Conservation (phyloP, 805 yeast genomes). For the Ogataea saltuana region DNA sequence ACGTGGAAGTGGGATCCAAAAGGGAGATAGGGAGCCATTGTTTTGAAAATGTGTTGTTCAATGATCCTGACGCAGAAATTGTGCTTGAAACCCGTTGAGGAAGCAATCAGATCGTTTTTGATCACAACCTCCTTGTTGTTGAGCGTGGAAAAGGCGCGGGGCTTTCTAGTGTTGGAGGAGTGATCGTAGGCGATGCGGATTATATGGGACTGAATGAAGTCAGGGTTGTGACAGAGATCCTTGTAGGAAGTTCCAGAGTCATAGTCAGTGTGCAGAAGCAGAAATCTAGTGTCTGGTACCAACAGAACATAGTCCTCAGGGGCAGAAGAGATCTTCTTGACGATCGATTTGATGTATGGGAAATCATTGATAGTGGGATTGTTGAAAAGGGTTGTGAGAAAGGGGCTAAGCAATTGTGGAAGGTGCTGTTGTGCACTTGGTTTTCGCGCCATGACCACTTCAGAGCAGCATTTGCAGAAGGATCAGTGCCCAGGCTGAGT, state of each 20-base stretch:
- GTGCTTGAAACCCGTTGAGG: slow-evolving; percentile 59
- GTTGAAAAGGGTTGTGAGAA: slow-evolving; percentile 65
- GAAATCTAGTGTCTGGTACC: slow-evolving; percentile 59
- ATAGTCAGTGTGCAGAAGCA: slow-evolving; percentile 42
- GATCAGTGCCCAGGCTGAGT: no score
- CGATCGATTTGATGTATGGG: slow-evolving; percentile 46
- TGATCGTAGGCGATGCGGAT: slow-evolving; percentile 39
- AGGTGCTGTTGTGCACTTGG: slow-evolving; percentile 34
- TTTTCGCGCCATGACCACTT: slow-evolving; percentile 3
- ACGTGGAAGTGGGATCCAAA: slow-evolving; percentile 57
- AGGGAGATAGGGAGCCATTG: slow-evolving; percentile 61
- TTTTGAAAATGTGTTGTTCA: slow-evolving; percentile 47
- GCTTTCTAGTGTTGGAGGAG: slow-evolving; percentile 26
- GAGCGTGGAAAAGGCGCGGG: slow-evolving; percentile 46
- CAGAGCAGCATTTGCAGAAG: background rate
- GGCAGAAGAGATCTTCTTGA: slow-evolving; percentile 41
- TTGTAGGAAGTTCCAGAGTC: slow-evolving; percentile 41
- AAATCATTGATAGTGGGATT: slow-evolving; percentile 54
- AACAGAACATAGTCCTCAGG: slow-evolving; percentile 58
- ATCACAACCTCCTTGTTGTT: slow-evolving; percentile 57
- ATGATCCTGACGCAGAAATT: slow-evolving; percentile 46
- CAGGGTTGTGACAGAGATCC: slow-evolving; percentile 58
- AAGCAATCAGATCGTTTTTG: slow-evolving; percentile 53
- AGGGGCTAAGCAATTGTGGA: slow-evolving; percentile 59
- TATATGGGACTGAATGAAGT: slow-evolving; percentile 65